These are phyloP conservation scores for Coniochaeta hoffmannii DNA, from an alignment of 2,329 filamentous ascomycete genomes.

Conservation along the genomic window DNA sequence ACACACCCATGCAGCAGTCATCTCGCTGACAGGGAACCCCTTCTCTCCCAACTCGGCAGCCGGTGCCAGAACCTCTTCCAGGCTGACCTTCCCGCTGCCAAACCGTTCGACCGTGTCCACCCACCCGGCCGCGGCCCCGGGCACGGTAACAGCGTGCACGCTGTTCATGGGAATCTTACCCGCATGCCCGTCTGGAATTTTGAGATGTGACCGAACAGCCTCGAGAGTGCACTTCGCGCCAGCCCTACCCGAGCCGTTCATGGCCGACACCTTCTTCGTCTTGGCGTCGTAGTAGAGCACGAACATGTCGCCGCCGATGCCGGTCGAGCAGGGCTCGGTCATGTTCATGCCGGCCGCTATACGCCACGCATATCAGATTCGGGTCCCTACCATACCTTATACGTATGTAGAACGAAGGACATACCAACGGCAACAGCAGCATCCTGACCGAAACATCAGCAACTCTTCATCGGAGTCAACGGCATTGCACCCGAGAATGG, in stretches of 20 bases:
- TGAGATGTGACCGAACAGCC: constrained; percentile 61
- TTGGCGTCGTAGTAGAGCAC: constrained; percentile 85
- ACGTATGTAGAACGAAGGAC: constrained; percentile 18
- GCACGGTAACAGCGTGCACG: constrained; percentile 77
- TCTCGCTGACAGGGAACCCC: constrained; percentile 82
- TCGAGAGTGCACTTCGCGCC: constrained; percentile 63
- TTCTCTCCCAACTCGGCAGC: constrained; percentile 81
- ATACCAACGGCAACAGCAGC: constrained; percentile 87
- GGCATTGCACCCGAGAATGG: no score
- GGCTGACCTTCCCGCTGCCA: constrained; percentile 73
- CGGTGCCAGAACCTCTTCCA: constrained; percentile 73
- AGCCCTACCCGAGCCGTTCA: constrained; percentile 91
- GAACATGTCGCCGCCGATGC: constrained; percentile 97
- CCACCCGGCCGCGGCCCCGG: constrained; percentile 90
- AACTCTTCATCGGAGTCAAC: neutral
- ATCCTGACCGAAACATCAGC: constrained; percentile 48
- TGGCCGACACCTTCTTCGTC: constrained; percentile 70
- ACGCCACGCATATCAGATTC: neutral
- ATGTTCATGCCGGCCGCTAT: constrained; percentile 84
- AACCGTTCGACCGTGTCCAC: constrained; percentile 81
- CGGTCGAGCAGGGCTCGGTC: constrained; percentile 87
- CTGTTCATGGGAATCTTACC: constrained; percentile 65
- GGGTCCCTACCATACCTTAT: neutral
- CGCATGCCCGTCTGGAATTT: constrained; percentile 47
- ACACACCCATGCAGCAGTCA: constrained; percentile 61